Conservation (phyloP, 352 stramenopile species). For the Globisporangium recalcitrans region DNA sequence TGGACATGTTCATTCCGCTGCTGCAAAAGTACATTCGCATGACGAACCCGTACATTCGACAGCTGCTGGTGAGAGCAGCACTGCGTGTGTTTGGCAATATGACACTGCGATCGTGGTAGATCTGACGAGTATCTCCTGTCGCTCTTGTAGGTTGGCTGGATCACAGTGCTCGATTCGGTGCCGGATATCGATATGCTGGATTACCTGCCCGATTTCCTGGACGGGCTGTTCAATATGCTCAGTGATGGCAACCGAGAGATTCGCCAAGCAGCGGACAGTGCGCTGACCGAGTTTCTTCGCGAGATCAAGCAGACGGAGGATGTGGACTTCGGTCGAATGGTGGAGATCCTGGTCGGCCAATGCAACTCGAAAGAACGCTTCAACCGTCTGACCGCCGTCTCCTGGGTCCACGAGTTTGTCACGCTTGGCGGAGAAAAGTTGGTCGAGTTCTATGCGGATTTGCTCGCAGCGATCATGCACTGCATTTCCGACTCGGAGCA, state of each 20-base stretch:
- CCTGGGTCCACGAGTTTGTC: constrained; percentile 98
- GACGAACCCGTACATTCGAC: constrained; percentile 99
- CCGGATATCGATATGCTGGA: constrained; percentile 99
- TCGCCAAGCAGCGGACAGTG: constrained; percentile 92
- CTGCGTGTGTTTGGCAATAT: background rate
- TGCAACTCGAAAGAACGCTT: constrained; percentile 96
- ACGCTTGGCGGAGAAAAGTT: constrained; percentile 93
- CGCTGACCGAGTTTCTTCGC: constrained; percentile 92
- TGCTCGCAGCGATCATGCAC: constrained; percentile 96
- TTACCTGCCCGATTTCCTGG: constrained; percentile 96
- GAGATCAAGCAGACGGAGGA: constrained; percentile 96
- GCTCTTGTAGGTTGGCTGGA: constrained; percentile 86
- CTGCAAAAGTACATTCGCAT: constrained; percentile 99
- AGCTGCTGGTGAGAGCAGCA: constrained; percentile 80
- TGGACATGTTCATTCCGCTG: constrained; percentile 98
- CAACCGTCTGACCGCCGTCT: constrained; percentile 96
- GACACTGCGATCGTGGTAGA: background rate
- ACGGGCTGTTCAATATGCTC: constrained; percentile 99
- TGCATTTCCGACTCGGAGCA: constrained; percentile 97
- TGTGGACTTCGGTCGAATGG: constrained; percentile 97
- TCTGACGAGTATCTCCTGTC: background rate
- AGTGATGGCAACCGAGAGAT: constrained; percentile 98
- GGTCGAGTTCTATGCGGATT: constrained; percentile 93
- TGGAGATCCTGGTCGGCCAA: constrained; percentile 96
- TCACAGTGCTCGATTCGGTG: constrained; percentile 97